phyloP scores from a whole-genome alignment of 208 protist species.

The Acanthamoeba triangularis region DNA sequence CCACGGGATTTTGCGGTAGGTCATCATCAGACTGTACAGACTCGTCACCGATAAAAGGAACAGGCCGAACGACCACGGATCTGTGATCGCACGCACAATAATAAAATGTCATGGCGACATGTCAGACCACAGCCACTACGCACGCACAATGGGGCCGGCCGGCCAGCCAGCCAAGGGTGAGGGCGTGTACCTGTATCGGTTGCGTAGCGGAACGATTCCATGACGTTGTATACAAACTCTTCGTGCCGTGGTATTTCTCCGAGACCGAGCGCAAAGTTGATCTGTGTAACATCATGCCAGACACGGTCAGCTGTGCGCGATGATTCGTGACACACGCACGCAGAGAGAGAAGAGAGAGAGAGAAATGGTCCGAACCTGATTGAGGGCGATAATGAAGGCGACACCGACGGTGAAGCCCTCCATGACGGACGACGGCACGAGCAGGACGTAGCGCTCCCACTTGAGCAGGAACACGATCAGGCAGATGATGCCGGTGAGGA shows the following conservation, averaged over 20 bases:
- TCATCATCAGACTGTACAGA: constrained; percentile 72
- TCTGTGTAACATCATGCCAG: not conserved
- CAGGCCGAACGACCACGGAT: constrained; percentile 52
- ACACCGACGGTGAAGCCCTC: constrained; percentile 82
- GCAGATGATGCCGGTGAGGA: constrained; percentile 75
- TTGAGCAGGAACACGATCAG: constrained; percentile 75
- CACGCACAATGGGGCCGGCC: not conserved
- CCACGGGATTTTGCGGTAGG: constrained; percentile 75
- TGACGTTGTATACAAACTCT: constrained; percentile 68
- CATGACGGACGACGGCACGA: constrained; percentile 79
- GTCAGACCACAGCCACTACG: not conserved
- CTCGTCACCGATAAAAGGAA: constrained; percentile 62
- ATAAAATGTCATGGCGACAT: not conserved
- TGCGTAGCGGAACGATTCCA: constrained; percentile 66
- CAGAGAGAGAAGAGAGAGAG: not conserved
- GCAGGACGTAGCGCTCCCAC: constrained; percentile 76
- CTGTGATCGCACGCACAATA: not conserved
- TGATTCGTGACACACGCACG: not conserved
- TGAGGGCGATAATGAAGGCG: constrained; percentile 80
- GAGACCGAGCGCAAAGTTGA: constrained; percentile 81
- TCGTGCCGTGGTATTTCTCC: constrained; percentile 76
- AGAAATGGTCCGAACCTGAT: not conserved
- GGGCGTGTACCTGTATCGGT: not conserved
- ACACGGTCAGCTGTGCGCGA: not conserved
- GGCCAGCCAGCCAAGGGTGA: not conserved